Base-by-base conservation (phyloP, 2,329 filamentous ascomycete genomes). In the Colletotrichum sp. region DNA sequence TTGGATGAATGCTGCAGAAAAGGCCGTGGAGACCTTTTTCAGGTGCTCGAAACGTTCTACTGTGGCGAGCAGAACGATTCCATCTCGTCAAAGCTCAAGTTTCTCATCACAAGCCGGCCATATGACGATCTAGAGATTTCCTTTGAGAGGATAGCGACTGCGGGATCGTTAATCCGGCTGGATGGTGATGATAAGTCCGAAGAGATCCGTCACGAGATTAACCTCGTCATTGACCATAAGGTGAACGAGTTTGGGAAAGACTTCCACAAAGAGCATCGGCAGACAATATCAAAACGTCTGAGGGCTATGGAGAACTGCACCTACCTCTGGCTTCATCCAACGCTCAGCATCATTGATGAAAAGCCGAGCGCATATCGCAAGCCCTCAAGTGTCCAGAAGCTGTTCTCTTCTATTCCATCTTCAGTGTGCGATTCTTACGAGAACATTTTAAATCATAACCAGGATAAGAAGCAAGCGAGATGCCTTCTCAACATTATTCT, bases 301-400 rank as follows among this genome's bases (percentile, higher is more conserved):
- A 81, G 79, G n/a, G 5, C 65, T 18, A 79, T 81, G 65, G 68
- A 80, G 3, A 79, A 86, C 32, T 80, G 83, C 12, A 87, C 85
- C 2, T 87, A 87, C 75, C 81, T 87, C 1, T 87, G 86, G 86
- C 79, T 86, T 2, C 71, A 81, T 72, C 81, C 86, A 0, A 84
- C 78, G 0, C 77, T 87, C 4, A 76, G 82, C 12, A 77, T 84
- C 5, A 81, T 86, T 34, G 60, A 81, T 8, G 59, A 73, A 5
- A 78, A 49, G 5, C 12, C 13, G 1, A 67, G 64, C 28, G n/a
- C 8, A 15, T 57, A 67, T 1, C 3, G 44, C 8, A 67, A 26
- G n/a, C 18, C 16, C 10, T 57, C 64, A 2, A 26, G 6, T 1
- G 6, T 67, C 0, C 6, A 67, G 5, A 2, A 1, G 1, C 28